Conservation (phyloP, 2,329 filamentous ascomycete species). For the Teratosphaeria nubilosa region DNA sequence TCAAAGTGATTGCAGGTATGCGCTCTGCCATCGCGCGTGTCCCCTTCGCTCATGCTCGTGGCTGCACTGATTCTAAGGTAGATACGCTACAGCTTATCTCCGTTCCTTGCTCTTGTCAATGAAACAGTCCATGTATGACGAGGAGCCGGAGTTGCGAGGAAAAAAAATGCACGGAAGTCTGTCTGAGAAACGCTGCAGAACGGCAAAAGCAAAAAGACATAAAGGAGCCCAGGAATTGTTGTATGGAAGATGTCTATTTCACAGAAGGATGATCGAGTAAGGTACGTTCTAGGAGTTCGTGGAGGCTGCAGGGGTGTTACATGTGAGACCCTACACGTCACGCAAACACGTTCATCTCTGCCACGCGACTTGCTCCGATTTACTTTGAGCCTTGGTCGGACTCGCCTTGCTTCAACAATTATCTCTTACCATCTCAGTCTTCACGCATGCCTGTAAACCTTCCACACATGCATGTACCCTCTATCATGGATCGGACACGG, state of each 20-base stretch:
- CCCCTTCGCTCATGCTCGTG: neutral
- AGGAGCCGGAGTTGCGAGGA: neutral
- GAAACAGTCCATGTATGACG: neutral
- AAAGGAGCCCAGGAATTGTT: neutral
- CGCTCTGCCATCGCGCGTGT: conserved; percentile 4
- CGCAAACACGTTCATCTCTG: neutral
- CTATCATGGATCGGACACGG: neutral
- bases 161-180: neutral
- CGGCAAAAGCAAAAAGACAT: neutral
- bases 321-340: neutral
- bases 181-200: neutral
- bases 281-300: neutral
- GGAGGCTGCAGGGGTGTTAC: neutral
- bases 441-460: neutral
- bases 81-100: neutral
- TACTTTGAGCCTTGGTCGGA: neutral
- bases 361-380: neutral
- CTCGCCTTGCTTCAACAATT: no score
- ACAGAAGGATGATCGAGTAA: neutral
- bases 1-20: conserved; percentile 35
- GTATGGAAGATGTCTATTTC: neutral
- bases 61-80: neutral
- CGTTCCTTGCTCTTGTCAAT: neutral
- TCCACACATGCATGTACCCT: neutral
- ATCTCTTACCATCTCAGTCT: neutral